These are phyloP conservation scores for Micractinium sp. DNA, from an alignment of 139 green algal species.

Conservation along the genomic window DNA sequence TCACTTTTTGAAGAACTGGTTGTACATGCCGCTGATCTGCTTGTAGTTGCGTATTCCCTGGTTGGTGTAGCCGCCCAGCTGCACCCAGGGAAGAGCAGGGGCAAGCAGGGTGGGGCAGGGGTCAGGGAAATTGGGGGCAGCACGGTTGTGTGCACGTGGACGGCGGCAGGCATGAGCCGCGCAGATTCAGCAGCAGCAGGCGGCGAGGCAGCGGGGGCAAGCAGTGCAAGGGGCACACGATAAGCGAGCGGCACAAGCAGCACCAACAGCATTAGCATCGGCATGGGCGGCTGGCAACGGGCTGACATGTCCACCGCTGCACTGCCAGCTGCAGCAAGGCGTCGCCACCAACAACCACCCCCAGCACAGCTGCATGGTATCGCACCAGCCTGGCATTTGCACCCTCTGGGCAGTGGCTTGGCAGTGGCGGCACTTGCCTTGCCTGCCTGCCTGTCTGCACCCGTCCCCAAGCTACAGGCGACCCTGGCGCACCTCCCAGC, in stretches of 20 bases:
- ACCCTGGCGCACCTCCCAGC: no score
- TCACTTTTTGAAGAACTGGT: constrained; percentile 14
- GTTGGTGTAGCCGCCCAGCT: not conserved
- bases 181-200: not conserved
- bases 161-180: not conserved
- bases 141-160: not conserved
- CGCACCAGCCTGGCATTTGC: no score
- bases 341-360: not conserved
- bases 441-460: no score
- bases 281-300: not conserved
- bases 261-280: not conserved
- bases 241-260: not conserved
- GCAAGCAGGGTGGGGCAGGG: not conserved
- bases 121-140: not conserved
- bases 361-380: not conserved
- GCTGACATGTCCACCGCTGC: not conserved
- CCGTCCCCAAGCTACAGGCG: no score
- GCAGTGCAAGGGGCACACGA: not conserved
- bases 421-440: no score
- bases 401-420: no score
- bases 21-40: not conserved
- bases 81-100: not conserved
- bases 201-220: not conserved
- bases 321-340: not conserved
- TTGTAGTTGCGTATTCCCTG: not conserved